Conservation (phyloP, 2,329 filamentous ascomycete species). For the Penicillium hesseltinei region DNA sequence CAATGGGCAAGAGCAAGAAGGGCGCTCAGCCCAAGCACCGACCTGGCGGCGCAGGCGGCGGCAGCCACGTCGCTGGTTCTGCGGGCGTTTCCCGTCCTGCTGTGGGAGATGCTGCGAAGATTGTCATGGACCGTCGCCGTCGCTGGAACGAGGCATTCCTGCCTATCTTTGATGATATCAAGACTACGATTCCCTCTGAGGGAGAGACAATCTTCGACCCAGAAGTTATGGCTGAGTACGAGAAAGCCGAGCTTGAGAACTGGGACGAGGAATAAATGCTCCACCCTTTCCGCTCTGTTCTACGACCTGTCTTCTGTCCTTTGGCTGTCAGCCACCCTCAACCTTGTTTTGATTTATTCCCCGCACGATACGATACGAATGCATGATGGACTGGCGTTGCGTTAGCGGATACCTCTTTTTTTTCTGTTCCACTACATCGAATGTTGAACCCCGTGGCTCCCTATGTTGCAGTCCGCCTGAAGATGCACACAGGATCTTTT, state of each 20-base stretch:
- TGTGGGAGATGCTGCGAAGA: conserved; percentile 87
- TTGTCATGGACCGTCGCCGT: conserved; percentile 83
- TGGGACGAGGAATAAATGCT: conserved; percentile 72
- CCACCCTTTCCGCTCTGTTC: not conserved
- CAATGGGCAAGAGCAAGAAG: conserved; percentile 91
- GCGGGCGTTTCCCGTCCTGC: conserved; percentile 51
- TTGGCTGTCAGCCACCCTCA: not conserved
- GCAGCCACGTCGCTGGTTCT: conserved; percentile 53
- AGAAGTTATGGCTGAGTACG: conserved; percentile 67
- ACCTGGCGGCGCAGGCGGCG: conserved; percentile 69
- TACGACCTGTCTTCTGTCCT: not conserved
- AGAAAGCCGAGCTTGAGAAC: conserved; percentile 73
- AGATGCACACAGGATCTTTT: not conserved
- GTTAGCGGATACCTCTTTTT: conserved; percentile 16
- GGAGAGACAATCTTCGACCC: conserved; percentile 74
- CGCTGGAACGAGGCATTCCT: conserved; percentile 91
- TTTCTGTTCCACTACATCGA: conserved; percentile 1
- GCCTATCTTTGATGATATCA: conserved; percentile 83
- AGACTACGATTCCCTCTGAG: conserved; percentile 67
- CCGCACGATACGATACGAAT: conserved; percentile 18
- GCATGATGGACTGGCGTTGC: conserved; percentile 20
- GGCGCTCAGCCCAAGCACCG: conserved; percentile 62
- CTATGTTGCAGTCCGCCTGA: not conserved
- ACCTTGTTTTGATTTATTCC: conserved; percentile 5
- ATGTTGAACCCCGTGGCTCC: not conserved